Conservation (phyloP, 2,329 filamentous ascomycete species). For the Sodiomyces alkalinus region DNA sequence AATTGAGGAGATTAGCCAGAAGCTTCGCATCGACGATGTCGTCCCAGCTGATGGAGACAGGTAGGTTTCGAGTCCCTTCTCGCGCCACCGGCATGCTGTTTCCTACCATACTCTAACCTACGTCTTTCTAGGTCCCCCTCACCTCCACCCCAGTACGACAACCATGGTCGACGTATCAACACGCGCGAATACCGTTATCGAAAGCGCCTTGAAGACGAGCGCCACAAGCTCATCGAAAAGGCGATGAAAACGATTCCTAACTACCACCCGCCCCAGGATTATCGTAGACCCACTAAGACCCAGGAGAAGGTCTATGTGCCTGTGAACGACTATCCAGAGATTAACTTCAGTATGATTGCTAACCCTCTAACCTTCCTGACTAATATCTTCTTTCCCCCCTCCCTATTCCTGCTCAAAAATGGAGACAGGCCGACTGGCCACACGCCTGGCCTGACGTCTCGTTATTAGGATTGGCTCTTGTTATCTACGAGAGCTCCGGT, state of each 20-base stretch:
- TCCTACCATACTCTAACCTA: conserved; percentile 7
- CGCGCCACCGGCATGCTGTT: neutral
- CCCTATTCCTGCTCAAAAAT: too few species aligned
- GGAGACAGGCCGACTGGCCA: conserved; percentile 9
- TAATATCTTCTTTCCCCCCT: conserved; percentile 21
- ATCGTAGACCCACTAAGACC: conserved; percentile 97
- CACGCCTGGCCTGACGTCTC: conserved; percentile 14
- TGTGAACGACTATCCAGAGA: conserved; percentile 99
- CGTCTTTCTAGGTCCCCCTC: conserved; percentile 63
- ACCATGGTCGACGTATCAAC: conserved; percentile 98
- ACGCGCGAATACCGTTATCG: conserved; percentile 97
- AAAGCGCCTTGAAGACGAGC: conserved; percentile 95
- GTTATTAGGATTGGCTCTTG: conserved; percentile 16
- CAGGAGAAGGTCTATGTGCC: conserved; percentile 99
- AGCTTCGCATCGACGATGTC: conserved; percentile 97
- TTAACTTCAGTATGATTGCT: conserved; percentile 99
- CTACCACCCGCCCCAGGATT: conserved; percentile 97
- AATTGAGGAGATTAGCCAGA: conserved; percentile 98
- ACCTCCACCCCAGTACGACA: conserved; percentile 93
- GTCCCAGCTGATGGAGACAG: conserved; percentile 92
- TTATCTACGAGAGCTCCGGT: conserved; percentile 15
- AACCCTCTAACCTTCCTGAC: conserved; percentile 85
- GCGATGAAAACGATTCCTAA: conserved; percentile 99
- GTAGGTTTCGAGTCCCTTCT: too few species aligned
- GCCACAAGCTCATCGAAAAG: conserved; percentile 96